phyloP scores from a whole-genome alignment of 306 rosid genomes.

The Glycine soja region DNA sequence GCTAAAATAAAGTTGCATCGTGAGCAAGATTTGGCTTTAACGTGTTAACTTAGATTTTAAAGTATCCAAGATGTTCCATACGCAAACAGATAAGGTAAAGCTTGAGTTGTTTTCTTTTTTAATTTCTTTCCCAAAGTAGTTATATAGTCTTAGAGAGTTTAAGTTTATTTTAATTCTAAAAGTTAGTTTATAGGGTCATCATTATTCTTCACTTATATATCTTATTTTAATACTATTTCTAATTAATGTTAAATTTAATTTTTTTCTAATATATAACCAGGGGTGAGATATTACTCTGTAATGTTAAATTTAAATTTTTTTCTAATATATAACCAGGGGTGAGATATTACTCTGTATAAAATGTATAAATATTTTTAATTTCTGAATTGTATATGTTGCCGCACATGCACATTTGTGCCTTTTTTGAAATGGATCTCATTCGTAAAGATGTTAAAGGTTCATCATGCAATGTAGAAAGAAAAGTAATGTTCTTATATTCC shows the following conservation, averaged over 20 bases:
- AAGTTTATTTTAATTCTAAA: too few species aligned
- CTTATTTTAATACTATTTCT: too few species aligned
- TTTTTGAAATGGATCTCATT: too few species aligned
- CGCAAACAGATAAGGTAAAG: background rate
- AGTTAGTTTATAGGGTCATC: too few species aligned
- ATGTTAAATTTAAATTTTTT: accelerated
- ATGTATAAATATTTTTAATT: background rate
- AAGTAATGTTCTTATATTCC: background rate
- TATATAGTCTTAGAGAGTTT: background rate
- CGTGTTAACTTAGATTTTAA: conserved; percentile 10
- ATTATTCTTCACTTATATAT: too few species aligned
- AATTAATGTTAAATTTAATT: too few species aligned
- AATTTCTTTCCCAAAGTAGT: background rate
- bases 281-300: too few species aligned
- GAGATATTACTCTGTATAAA: background rate
- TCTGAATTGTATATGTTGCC: background rate
- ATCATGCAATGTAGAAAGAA: background rate
- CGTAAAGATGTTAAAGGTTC: background rate
- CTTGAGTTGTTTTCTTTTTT: background rate
- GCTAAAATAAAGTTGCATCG: background rate
- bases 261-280: too few species aligned
- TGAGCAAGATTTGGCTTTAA: conserved; percentile 10
- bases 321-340: background rate
- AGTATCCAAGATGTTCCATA: background rate
- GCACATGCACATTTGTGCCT: too few species aligned